These are phyloP conservation scores for Aspergillus homomorphus DNA, from an alignment of 495 filamentous ascomycete genomes.

Conservation along the genomic window DNA sequence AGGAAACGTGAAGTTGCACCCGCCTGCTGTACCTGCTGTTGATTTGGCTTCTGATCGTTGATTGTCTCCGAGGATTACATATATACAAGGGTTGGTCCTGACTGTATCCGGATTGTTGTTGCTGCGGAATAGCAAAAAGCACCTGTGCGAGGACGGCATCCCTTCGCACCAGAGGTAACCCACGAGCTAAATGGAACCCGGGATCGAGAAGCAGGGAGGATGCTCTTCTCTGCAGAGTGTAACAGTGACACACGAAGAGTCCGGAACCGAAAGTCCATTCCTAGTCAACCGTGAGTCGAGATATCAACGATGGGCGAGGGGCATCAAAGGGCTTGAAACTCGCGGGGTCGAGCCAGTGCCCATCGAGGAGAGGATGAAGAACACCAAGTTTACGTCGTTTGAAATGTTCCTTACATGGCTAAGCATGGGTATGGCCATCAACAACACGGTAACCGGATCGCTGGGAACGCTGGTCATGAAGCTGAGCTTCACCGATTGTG, in stretches of 20 bases:
- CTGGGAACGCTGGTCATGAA: conserved; percentile 63
- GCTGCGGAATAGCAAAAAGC: background rate
- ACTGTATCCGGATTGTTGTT: background rate
- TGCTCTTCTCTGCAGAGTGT: conserved; percentile 22
- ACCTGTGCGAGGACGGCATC: background rate
- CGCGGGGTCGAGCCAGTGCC: conserved; percentile 67
- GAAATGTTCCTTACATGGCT: conserved; percentile 73
- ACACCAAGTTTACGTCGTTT: conserved; percentile 36
- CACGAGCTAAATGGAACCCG: conserved; percentile 15
- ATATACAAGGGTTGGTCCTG: conserved; percentile 2
- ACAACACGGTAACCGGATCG: conserved; percentile 68
- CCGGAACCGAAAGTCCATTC: background rate
- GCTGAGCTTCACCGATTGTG: conserved; percentile 64
- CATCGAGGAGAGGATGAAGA: conserved; percentile 45
- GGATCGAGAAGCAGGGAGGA: conserved; percentile 15
- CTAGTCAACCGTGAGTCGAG: conserved; percentile 20
- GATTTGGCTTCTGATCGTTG: background rate
- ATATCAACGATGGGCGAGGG: conserved; percentile 33
- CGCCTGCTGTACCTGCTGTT: background rate
- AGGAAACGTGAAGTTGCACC: background rate
- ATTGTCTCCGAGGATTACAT: background rate
- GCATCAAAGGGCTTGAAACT: conserved; percentile 55
- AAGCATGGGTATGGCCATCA: conserved; percentile 67
- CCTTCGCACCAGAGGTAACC: background rate
- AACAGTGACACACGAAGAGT: conserved; percentile 20